phyloP scores from a whole-genome alignment of 805 yeast genomes.

The Yarrowia sp. region DNA sequence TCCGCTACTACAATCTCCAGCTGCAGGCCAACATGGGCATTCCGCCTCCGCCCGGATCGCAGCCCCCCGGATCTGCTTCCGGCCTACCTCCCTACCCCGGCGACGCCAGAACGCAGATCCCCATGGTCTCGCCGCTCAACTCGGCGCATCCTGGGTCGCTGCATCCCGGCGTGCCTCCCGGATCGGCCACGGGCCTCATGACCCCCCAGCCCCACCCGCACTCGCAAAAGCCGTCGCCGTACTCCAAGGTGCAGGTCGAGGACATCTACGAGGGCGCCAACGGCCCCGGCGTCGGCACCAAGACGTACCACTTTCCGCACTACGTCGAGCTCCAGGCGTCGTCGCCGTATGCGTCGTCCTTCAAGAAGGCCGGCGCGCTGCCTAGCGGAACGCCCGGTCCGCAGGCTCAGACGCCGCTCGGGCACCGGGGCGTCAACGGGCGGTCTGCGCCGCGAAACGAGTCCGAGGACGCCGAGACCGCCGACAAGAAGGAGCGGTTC shows the following conservation, averaged over 20 bases:
- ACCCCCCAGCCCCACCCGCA: constrained; percentile 19
- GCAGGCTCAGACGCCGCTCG: neutral
- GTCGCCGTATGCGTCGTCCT: constrained; percentile 23
- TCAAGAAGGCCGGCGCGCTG: constrained; percentile 9
- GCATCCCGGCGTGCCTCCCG: constrained; percentile 4
- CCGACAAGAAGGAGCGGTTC: constrained; percentile 33
- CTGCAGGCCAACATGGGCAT: constrained; percentile 20
- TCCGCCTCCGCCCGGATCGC: constrained; percentile 13
- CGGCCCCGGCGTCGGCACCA: constrained; percentile 5
- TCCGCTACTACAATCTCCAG: constrained; percentile 21
- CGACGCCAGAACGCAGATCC: constrained; percentile 4
- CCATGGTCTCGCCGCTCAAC: constrained; percentile 14
- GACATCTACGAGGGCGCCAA: constrained; percentile 22
- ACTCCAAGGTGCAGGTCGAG: constrained; percentile 25
- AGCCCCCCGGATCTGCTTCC: constrained; percentile 4
- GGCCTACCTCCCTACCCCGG: constrained; percentile 11
- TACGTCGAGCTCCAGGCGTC: constrained; percentile 24
- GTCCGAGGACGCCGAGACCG: neutral
- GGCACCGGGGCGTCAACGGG: neutral
- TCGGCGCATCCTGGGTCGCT: constrained; percentile 9
- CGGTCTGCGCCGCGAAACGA: neutral
- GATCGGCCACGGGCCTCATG: constrained; percentile 15
- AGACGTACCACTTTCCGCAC: constrained; percentile 25
- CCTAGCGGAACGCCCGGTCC: neutral
- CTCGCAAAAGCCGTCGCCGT: constrained; percentile 22